Conservation (phyloP, 2,329 filamentous ascomycete genomes). For the Karstenula rhodostoma region DNA sequence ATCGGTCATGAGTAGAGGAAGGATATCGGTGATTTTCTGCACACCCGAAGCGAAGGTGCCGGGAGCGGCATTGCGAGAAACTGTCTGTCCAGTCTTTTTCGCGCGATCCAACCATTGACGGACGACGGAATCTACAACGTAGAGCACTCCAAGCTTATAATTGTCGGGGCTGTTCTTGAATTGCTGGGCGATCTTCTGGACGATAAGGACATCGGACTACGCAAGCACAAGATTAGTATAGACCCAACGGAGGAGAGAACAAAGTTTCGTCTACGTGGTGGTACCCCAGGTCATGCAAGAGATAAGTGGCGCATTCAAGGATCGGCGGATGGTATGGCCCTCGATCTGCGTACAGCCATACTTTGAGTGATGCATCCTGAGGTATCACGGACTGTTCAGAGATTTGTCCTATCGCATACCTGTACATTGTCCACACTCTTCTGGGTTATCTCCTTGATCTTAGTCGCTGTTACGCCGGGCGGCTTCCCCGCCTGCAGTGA, state of each 20-base stretch:
- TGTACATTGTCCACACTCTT: slow-evolving; percentile 73
- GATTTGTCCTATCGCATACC: slow-evolving; percentile 32
- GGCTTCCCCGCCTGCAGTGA: slow-evolving; percentile 91
- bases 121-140: slow-evolving; percentile 99
- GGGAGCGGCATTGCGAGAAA: slow-evolving; percentile 82
- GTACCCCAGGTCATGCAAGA: slow-evolving; percentile 3
- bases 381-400: neutral
- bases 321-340: neutral
- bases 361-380: neutral
- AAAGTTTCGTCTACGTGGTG: neutral
- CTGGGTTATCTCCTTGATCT: slow-evolving; percentile 85
- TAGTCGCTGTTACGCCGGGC: slow-evolving; percentile 91
- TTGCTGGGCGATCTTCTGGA: slow-evolving; percentile 96
- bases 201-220: slow-evolving; percentile 91
- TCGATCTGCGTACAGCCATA: neutral
- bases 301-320: neutral
- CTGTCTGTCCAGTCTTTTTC: slow-evolving; percentile 78
- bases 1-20: slow-evolving; percentile 94
- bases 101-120: slow-evolving; percentile 98
- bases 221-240: slow-evolving; percentile 34
- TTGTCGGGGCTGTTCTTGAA: slow-evolving; percentile 94
- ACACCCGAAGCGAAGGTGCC: slow-evolving; percentile 95
- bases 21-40: slow-evolving; percentile 93
- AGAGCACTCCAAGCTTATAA: slow-evolving; percentile 98
- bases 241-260: slow-evolving; percentile 16